Evolutionary conservation across 768 basidiomycete genomes (phyloP).

Genomic region (Mycena sanguinolenta): DNA sequence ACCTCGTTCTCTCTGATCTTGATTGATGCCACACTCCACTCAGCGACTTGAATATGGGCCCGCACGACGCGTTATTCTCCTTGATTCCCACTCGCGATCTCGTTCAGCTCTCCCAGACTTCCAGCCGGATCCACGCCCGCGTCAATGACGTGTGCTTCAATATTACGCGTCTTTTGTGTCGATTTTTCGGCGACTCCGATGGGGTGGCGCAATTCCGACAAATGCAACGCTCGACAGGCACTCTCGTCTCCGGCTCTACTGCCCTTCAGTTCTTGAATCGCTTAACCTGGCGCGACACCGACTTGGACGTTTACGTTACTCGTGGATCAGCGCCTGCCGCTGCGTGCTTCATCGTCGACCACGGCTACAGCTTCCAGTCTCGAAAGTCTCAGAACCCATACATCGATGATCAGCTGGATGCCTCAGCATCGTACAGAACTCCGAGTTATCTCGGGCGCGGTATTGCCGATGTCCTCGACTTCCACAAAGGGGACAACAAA

Average conservation of each 20-base stretch:
- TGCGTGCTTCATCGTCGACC: slow-evolving; percentile 32
- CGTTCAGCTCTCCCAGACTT: slow-evolving; percentile 7
- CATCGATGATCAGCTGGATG: background rate
- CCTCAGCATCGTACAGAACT: background rate
- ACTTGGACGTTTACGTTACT: slow-evolving; percentile 66
- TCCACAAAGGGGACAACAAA: slow-evolving; percentile 44
- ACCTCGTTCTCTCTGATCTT: no score
- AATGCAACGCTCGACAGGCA: slow-evolving; percentile 57
- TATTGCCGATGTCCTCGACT: slow-evolving; percentile 50
- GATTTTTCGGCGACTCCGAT: slow-evolving; percentile 14
- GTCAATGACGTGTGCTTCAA: slow-evolving; percentile 6
- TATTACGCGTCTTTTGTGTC: slow-evolving; percentile 2
- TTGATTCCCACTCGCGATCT: slow-evolving; percentile 6
- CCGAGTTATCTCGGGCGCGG: slow-evolving; percentile 41
- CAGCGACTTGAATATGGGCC: slow-evolving; percentile 16
- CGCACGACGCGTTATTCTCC: slow-evolving; percentile 23
- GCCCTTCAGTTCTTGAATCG: slow-evolving; percentile 68
- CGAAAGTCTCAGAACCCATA: slow-evolving; percentile 10
- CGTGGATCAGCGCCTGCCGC: slow-evolving; percentile 39
- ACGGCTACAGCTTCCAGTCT: slow-evolving; percentile 42
- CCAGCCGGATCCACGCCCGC: slow-evolving; percentile 2
- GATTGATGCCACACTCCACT: no score
- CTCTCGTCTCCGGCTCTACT: slow-evolving; percentile 66
- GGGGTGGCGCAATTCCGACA: slow-evolving; percentile 52
- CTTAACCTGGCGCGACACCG: slow-evolving; percentile 56